Evolutionary conservation across 2,329 filamentous ascomycete species (phyloP).

Genomic region (Fusarium incarnatum): DNA sequence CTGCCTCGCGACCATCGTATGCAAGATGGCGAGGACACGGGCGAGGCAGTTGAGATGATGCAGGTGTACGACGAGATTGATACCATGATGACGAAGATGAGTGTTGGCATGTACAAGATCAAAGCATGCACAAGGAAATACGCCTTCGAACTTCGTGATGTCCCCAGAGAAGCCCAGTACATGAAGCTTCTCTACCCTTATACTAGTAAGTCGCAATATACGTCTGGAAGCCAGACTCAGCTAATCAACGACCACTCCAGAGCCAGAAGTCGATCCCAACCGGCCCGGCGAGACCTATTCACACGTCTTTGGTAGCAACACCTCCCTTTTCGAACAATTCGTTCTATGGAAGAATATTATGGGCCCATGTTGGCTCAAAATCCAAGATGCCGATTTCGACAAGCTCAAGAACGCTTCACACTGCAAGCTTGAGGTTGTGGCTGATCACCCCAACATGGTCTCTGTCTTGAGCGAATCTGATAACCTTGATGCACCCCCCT

Average conservation of each 20-base stretch:
- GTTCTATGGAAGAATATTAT: conserved; percentile 99
- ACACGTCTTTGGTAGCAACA: conserved; percentile 92
- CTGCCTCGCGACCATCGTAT: conserved; percentile 77
- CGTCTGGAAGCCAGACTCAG: neutral
- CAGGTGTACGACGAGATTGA: conserved; percentile 94
- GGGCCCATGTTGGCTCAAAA: conserved; percentile 97
- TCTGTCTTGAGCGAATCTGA: conserved; percentile 80
- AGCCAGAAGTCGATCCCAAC: conserved; percentile 75
- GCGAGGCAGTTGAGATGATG: conserved; percentile 84
- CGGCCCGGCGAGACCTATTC: conserved; percentile 89
- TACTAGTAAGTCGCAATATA: conserved; percentile 64
- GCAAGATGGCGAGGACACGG: conserved; percentile 72
- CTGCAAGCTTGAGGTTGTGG: conserved; percentile 93
- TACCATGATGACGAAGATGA: conserved; percentile 85
- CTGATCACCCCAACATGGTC: conserved; percentile 81
- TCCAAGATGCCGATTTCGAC: conserved; percentile 85
- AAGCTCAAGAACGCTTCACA: conserved; percentile 92
- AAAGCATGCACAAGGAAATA: conserved; percentile 92
- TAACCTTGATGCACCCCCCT: conserved; percentile 82
- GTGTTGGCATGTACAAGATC: conserved; percentile 91
- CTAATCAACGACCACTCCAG: conserved; percentile 51
- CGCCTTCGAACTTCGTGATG: conserved; percentile 88
- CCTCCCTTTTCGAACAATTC: conserved; percentile 95
- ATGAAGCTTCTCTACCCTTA: conserved; percentile 97
- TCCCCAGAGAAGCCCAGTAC: conserved; percentile 91